Conservation (phyloP, 352 stramenopile species). For the Phytophthora aleatoria region DNA sequence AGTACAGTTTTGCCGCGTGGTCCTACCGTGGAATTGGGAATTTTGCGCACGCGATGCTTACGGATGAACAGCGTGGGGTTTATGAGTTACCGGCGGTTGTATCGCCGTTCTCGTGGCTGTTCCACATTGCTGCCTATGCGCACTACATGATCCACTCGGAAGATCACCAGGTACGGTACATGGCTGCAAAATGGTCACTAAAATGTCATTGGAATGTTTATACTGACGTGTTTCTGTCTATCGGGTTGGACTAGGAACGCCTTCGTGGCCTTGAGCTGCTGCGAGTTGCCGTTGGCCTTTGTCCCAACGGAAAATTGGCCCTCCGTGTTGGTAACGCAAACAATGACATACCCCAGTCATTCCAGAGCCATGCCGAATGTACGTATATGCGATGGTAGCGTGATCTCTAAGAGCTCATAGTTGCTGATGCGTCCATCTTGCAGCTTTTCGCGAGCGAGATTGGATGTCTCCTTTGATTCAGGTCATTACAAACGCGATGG, state of each 20-base stretch:
- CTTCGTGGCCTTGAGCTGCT: constrained; percentile 39
- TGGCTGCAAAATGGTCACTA: background rate
- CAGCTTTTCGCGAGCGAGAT: constrained; percentile 48
- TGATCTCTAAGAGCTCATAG: background rate
- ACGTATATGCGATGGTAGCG: background rate
- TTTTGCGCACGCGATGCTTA: constrained; percentile 43
- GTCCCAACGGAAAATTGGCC: constrained; percentile 29
- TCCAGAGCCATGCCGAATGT: constrained; percentile 24
- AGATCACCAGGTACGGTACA: constrained; percentile 30
- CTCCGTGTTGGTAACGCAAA: background rate
- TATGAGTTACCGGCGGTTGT: constrained; percentile 28
- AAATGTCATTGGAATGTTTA: background rate
- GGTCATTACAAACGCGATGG: constrained; percentile 72
- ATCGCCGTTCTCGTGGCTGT: constrained; percentile 54
- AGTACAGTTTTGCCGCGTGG: constrained; percentile 68
- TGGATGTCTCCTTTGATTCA: constrained; percentile 68
- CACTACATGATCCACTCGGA: constrained; percentile 48
- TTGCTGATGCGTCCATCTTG: background rate
- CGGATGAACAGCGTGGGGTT: constrained; percentile 11
- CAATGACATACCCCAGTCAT: constrained; percentile 14
- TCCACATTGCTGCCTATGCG: constrained; percentile 42
- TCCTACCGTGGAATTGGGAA: constrained; percentile 49
- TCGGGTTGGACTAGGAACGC: constrained; percentile 31
- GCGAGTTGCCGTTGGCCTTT: constrained; percentile 12
- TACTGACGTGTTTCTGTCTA: background rate